A percentile compares a stretch with the other conserved stretches of the same genome.
These are phyloP conservation scores for Candida khao-thaluensis DNA, from an alignment of 805 yeast species.

Conservation along the genomic window DNA sequence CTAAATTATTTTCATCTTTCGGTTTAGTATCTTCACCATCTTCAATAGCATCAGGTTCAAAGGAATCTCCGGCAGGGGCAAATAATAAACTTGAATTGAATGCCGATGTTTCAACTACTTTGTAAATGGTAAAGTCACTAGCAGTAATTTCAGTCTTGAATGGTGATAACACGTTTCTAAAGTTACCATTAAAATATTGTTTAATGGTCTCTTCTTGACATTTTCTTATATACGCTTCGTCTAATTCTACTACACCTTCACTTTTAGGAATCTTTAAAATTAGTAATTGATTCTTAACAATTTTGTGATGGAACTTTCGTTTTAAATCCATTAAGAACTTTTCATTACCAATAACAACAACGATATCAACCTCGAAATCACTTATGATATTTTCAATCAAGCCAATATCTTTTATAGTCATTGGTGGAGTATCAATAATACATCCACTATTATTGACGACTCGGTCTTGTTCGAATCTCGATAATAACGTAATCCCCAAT, in stretches of 20 bases:
- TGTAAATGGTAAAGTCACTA: slow-evolving; percentile 58
- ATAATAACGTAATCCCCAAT: slow-evolving; percentile 48
- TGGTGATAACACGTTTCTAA: slow-evolving; percentile 70
- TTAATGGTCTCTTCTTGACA: slow-evolving; percentile 73
- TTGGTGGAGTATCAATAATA: slow-evolving; percentile 73
- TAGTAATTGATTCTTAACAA: slow-evolving; percentile 27
- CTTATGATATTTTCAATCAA: slow-evolving; percentile 57
- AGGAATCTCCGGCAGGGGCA: slow-evolving; percentile 44
- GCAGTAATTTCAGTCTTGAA: slow-evolving; percentile 75
- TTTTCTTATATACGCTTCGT: slow-evolving; percentile 65
- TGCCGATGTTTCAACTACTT: slow-evolving; percentile 50
- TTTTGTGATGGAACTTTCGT: slow-evolving; percentile 45
- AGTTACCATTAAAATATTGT: slow-evolving; percentile 87
- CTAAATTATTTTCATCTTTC: slow-evolving; percentile 29
- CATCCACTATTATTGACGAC: slow-evolving; percentile 51
- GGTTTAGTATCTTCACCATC: slow-evolving; percentile 19
- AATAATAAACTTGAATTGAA: slow-evolving; percentile 36
- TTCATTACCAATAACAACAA: slow-evolving; percentile 78
- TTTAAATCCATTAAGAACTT: slow-evolving; percentile 61
- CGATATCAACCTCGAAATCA: slow-evolving; percentile 56
- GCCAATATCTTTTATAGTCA: slow-evolving; percentile 48
- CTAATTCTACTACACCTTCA: slow-evolving; percentile 75
- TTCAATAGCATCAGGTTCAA: slow-evolving; percentile 26
- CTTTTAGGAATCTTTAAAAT: slow-evolving; percentile 66
- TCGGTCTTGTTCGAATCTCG: slow-evolving; percentile 52